Percentiles rank a stretch among this genome's conserved stretches.
phyloP scores from a whole-genome alignment of 208 protist species.

The Trypanosoma avium region DNA sequence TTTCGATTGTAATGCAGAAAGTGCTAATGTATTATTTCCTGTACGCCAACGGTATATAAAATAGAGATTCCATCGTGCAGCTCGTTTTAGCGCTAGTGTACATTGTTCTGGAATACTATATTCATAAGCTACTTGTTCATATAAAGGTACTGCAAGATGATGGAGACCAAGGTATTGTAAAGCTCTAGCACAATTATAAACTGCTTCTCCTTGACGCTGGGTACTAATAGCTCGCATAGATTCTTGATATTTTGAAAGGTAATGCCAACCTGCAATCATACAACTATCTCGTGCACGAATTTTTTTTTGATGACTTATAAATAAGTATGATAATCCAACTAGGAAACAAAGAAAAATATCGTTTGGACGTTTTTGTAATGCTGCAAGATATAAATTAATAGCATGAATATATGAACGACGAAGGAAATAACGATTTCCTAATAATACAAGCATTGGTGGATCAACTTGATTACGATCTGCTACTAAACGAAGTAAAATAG shows the following conservation, averaged over 20 bases:
- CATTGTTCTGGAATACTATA: conserved; percentile 65
- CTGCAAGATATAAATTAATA: conserved; percentile 75
- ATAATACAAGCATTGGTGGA: conserved; percentile 59
- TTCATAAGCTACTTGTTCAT: conserved; percentile 70
- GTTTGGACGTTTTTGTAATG: conserved; percentile 52
- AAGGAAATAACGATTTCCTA: conserved; percentile 79
- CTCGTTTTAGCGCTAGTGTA: conserved; percentile 58
- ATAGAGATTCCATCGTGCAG: conserved; percentile 80
- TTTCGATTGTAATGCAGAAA: conserved; percentile 48
- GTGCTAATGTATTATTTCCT: conserved; percentile 51
- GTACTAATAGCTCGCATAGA: conserved; percentile 45
- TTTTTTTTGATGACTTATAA: conserved; percentile 79
- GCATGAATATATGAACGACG: conserved; percentile 68
- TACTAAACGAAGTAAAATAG: conserved; percentile 46
- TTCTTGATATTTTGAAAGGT: conserved; percentile 69
- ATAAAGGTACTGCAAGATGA: conserved; percentile 74
- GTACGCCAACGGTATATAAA: conserved; percentile 71
- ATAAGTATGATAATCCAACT: conserved; percentile 67
- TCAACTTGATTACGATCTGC: conserved; percentile 48
- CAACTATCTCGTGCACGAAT: conserved; percentile 58
- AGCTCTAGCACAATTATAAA: conserved; percentile 85
- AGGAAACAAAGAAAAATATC: conserved; percentile 78
- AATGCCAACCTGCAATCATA: conserved; percentile 76
- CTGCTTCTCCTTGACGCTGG: conserved; percentile 53
- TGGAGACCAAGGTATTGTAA: conserved; percentile 73